A percentile compares a stretch with the other conserved stretches of the same genome.
Conservation (phyloP, 2,329 filamentous ascomycete genomes). For the Aureobasidium pullulans region DNA sequence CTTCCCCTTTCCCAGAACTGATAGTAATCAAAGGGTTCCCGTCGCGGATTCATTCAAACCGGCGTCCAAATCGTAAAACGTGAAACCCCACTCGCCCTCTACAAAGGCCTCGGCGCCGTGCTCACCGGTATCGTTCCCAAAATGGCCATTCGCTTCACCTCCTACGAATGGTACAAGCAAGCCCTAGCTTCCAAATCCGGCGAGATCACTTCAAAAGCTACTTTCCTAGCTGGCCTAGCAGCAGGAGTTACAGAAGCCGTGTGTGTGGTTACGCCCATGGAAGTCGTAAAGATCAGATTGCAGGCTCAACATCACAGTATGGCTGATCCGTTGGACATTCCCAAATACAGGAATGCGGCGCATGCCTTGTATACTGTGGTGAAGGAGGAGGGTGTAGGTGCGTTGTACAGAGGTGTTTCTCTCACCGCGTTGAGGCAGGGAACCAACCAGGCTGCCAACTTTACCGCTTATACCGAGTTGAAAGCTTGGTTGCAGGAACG, state of each 20-base stretch:
- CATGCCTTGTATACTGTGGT: conserved; percentile 79
- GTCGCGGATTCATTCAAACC: conserved; percentile 80
- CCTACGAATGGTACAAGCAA: conserved; percentile 93
- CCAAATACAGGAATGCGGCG: conserved; percentile 94
- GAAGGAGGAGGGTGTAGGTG: conserved; percentile 79
- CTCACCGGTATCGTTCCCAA: conserved; percentile 95
- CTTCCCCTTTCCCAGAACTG: no score
- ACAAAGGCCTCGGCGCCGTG: conserved; percentile 97
- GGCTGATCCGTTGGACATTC: conserved; percentile 90
- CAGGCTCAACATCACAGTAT: conserved; percentile 98
- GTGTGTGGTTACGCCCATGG: conserved; percentile 94
- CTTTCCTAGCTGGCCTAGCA: conserved; percentile 75
- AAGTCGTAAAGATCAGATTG: conserved; percentile 96
- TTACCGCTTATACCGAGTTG: conserved; percentile 94
- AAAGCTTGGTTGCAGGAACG: conserved; percentile 67
- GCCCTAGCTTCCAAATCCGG: conserved; percentile 61
- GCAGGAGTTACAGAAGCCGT: conserved; percentile 96
- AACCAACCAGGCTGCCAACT: conserved; percentile 96
- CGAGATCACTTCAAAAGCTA: conserved; percentile 60
- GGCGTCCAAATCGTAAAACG: conserved; percentile 78
- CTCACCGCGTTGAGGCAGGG: conserved; percentile 91
- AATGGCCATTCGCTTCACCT: conserved; percentile 98
- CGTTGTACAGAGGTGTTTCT: conserved; percentile 87
- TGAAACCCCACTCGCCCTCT: conserved; percentile 86
- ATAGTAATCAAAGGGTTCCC: conserved; percentile 49